A percentile compares a stretch with the other conserved stretches of the same genome.
Conservation (phyloP, 192 early-diverging fungal genomes). For the Geranomyces michiganensis region DNA sequence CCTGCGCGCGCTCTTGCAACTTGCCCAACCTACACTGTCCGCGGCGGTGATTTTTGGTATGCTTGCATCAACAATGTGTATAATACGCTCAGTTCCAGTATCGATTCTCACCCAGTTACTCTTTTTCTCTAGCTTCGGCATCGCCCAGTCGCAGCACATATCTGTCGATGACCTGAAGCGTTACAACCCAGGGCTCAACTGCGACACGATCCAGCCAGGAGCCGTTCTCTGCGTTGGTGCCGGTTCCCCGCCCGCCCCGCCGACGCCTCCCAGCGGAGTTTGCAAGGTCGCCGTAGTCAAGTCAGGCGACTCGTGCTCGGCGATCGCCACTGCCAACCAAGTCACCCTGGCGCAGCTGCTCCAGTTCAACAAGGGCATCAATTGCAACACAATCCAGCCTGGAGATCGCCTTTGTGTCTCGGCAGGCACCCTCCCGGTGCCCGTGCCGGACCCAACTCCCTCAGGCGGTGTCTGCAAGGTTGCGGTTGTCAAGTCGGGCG, state of each 20-base stretch:
- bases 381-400: constrained; percentile 16
- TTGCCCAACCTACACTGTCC: constrained; percentile 5
- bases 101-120: too few relatives aligned
- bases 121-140: background rate
- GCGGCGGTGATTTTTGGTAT: constrained; percentile 1
- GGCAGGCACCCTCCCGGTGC: background rate
- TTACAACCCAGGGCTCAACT: constrained; percentile 19
- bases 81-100: too few relatives aligned
- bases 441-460: background rate
- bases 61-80: background rate
- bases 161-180: background rate
- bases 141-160: background rate
- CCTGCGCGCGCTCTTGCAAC: background rate
- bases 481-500: constrained; percentile 9
- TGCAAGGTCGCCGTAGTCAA: constrained; percentile 13
- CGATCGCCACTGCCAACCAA: background rate
- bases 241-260: background rate
- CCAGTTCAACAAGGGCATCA: constrained; percentile 2
- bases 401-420: constrained; percentile 22
- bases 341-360: background rate
- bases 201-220: constrained; percentile 18
- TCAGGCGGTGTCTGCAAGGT: constrained; percentile 5
- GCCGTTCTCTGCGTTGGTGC: constrained; percentile 12
- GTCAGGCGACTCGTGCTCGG: background rate
- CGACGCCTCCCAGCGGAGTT: background rate